phyloP scores from a whole-genome alignment of 2,329 filamentous ascomycete genomes.

The Exserohilum rostratum region DNA sequence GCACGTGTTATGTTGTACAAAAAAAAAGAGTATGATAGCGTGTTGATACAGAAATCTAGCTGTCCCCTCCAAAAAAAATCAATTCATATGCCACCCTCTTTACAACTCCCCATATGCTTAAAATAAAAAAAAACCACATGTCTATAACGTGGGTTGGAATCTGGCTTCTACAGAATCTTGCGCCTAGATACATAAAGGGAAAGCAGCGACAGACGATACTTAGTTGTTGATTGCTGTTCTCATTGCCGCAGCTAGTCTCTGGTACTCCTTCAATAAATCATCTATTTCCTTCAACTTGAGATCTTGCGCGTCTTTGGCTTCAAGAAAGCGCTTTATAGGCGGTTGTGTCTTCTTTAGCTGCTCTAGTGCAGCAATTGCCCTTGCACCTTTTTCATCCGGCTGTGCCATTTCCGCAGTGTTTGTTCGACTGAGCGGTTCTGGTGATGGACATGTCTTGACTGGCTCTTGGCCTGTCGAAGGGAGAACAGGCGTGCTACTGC shows the following conservation, averaged over 20 bases:
- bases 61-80: not conserved
- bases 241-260: slow-evolving; percentile 53
- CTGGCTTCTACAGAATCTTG: not conserved
- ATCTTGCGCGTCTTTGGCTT: slow-evolving; percentile 53
- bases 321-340: slow-evolving; percentile 56
- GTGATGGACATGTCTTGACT: slow-evolving; percentile 33
- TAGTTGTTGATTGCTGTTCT: slow-evolving; percentile 50
- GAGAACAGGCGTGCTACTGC: slow-evolving; percentile 48
- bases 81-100: not conserved
- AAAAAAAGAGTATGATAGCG: not conserved
- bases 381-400: slow-evolving; percentile 42
- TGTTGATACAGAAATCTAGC: not conserved
- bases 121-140: not conserved
- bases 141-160: not conserved
- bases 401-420: slow-evolving; percentile 27
- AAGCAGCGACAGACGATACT: slow-evolving; percentile 4
- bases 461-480: slow-evolving; percentile 48
- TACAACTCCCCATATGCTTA: not conserved
- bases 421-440: slow-evolving; percentile 22
- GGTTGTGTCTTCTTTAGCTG: slow-evolving; percentile 53
- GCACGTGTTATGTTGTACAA: too few species aligned
- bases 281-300: slow-evolving; percentile 57
- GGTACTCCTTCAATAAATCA: slow-evolving; percentile 53
- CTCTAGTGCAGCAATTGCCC: slow-evolving; percentile 53
- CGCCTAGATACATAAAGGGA: not conserved